phyloP scores from a whole-genome alignment of 768 basidiomycete species.

The Phylloporus sp. region DNA sequence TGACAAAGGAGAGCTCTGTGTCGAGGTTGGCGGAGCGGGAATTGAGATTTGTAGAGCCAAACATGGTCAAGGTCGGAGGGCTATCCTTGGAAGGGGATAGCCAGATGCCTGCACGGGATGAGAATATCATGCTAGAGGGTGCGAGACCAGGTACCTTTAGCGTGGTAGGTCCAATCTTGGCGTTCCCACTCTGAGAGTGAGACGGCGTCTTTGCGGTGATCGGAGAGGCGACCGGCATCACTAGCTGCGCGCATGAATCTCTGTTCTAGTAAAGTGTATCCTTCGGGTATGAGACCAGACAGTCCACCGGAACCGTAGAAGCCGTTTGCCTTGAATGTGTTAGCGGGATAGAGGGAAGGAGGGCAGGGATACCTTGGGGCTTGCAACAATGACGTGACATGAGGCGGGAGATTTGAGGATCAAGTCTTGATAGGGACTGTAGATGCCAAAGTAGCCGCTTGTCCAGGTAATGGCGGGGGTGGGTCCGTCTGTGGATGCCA shows the following conservation, averaged over 20 bases:
- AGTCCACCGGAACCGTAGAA: constrained; percentile 88
- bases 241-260: constrained; percentile 68
- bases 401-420: constrained; percentile 55
- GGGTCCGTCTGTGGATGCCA: constrained; percentile 25
- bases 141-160: constrained; percentile 74
- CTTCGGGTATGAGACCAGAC: constrained; percentile 92
- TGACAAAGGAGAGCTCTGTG: constrained; percentile 85
- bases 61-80: constrained; percentile 68
- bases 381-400: constrained; percentile 76
- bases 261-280: constrained; percentile 84
- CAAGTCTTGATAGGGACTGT: constrained; percentile 69
- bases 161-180: constrained; percentile 95
- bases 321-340: constrained; percentile 74
- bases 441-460: constrained; percentile 92
- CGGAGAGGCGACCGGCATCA: constrained; percentile 37
- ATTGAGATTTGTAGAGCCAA: constrained; percentile 94
- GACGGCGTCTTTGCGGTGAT: constrained; percentile 42
- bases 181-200: constrained; percentile 83
- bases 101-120: constrained; percentile 66
- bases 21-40: constrained; percentile 87
- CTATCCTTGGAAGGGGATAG: constrained; percentile 52
- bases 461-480: constrained; percentile 74
- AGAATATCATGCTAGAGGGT: background rate
- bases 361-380: constrained; percentile 60
- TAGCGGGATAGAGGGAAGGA: background rate